These are phyloP conservation scores for Stylosanthes scabra DNA, from an alignment of 331 rosid genomes.

Conservation along the genomic window DNA sequence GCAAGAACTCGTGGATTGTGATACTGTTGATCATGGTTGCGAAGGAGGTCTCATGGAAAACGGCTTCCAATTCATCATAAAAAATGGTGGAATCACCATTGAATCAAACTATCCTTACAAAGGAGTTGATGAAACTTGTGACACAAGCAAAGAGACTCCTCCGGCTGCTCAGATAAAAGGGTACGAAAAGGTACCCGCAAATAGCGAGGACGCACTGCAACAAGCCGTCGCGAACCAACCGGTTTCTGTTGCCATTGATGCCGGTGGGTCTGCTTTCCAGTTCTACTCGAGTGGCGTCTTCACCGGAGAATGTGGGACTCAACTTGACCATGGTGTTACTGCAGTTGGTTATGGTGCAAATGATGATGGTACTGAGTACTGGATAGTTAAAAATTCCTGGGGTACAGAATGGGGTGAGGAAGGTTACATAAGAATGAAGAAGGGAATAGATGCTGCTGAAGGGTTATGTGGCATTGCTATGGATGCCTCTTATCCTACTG, in stretches of 20 bases:
- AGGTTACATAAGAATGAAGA: constrained; percentile 20
- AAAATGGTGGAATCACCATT: constrained; percentile 18
- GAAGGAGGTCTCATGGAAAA: constrained; percentile 45
- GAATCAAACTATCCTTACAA: constrained; percentile 16
- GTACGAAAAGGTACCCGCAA: not conserved
- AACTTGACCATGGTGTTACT: constrained; percentile 7
- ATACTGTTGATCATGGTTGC: constrained; percentile 40
- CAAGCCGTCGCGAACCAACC: constrained; percentile 10
- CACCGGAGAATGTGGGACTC: constrained; percentile 7
- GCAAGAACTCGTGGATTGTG: constrained; percentile 54
- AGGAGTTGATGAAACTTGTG: not conserved
- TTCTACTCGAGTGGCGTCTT: not conserved
- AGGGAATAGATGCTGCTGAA: not conserved
- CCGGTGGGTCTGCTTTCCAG: not conserved
- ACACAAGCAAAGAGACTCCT: not conserved
- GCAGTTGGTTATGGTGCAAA: constrained; percentile 23
- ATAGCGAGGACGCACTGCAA: not conserved
- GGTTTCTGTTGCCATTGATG: constrained; percentile 14
- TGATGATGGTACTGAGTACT: constrained; percentile 10
- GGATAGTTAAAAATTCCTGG: not conserved
- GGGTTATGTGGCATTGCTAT: constrained; percentile 56
- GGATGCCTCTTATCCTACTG: constrained; percentile 51
- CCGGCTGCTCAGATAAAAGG: not conserved
- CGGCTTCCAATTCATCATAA: constrained; percentile 33
- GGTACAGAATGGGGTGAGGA: not conserved